These are phyloP conservation scores for Aspergillus sp. DNA, from an alignment of 2,329 filamentous ascomycete genomes.

Conservation along the genomic window DNA sequence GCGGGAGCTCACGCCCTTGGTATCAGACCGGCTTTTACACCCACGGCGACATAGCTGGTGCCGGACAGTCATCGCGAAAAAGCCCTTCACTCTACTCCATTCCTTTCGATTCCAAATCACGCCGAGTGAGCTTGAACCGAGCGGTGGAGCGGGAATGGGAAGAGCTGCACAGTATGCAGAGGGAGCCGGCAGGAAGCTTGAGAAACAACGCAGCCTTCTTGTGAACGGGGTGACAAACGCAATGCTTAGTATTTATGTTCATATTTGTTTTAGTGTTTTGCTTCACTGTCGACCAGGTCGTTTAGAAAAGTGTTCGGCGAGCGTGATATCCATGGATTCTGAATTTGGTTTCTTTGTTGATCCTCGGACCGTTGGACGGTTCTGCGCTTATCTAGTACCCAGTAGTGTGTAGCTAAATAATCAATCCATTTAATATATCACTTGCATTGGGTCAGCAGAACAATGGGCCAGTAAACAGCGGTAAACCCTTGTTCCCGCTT, in stretches of 20 bases:
- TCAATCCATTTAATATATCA: not conserved
- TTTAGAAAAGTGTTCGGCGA: conserved; percentile 3
- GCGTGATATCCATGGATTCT: conserved; percentile 9
- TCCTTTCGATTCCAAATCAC: conserved; percentile 18
- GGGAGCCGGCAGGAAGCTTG: conserved; percentile 27
- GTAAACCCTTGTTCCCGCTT: no score
- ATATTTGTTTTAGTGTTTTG: conserved; percentile 8
- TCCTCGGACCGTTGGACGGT: not conserved
- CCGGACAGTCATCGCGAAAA: conserved; percentile 12
- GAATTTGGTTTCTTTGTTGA: not conserved
- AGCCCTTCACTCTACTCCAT: conserved; percentile 22
- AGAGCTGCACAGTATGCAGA: conserved; percentile 20
- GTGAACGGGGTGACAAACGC: conserved; percentile 9
- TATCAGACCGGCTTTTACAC: conserved; percentile 21
- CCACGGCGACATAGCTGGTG: conserved; percentile 10
- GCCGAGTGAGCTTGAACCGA: conserved; percentile 25
- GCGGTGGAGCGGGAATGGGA: conserved; percentile 21
- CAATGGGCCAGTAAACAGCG: not conserved
- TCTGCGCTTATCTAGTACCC: not conserved
- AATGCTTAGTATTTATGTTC: not conserved
- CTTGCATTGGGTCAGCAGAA: not conserved
- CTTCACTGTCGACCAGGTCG: conserved; percentile 6
- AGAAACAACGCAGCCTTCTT: conserved; percentile 35
- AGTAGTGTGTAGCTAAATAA: not conserved
- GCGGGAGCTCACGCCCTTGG: conserved; percentile 24